Conservation (phyloP, 2,329 filamentous ascomycete species). For the Penicillium sp. region DNA sequence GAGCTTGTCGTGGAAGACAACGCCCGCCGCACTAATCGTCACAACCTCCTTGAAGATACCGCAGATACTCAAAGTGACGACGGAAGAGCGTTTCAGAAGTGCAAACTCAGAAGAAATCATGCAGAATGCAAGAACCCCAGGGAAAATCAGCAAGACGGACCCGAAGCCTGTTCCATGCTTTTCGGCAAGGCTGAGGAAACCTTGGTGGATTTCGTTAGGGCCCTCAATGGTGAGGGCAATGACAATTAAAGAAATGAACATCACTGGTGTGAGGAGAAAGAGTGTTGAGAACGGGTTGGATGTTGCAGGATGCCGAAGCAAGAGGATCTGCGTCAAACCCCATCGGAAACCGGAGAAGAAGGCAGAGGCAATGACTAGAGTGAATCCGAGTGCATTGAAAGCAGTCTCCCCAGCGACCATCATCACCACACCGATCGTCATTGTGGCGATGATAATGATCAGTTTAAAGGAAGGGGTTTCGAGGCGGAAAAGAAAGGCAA, state of each 20-base stretch:
- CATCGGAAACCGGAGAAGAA: slow-evolving; percentile 97
- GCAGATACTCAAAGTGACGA: slow-evolving; percentile 93
- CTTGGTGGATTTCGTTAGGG: slow-evolving; percentile 63
- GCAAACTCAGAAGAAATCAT: slow-evolving; percentile 98
- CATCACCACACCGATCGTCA: slow-evolving; percentile 92
- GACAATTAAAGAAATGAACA: slow-evolving; percentile 79
- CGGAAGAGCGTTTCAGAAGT: slow-evolving; percentile 87
- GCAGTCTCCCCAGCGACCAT: slow-evolving; percentile 96
- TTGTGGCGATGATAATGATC: slow-evolving; percentile 80
- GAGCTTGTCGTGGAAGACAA: slow-evolving; percentile 84
- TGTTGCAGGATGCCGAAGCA: slow-evolving; percentile 89
- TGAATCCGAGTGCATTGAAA: slow-evolving; percentile 82
- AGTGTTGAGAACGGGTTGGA: slow-evolving; percentile 96
- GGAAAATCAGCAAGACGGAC: slow-evolving; percentile 77
- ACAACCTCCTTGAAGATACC: slow-evolving; percentile 99
- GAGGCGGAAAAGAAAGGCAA: slow-evolving; percentile 90
- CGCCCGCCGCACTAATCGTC: slow-evolving; percentile 82
- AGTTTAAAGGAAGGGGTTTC: slow-evolving; percentile 84
- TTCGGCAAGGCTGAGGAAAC: slow-evolving; percentile 61
- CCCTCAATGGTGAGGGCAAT: slow-evolving; percentile 88
- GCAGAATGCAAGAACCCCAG: slow-evolving; percentile 84
- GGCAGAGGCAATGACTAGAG: slow-evolving; percentile 87
- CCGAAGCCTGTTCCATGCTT: slow-evolving; percentile 67
- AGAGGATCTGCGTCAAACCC: slow-evolving; percentile 95
- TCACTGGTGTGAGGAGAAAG: slow-evolving; percentile 94